Evolutionary conservation across 208 protist species (phyloP), one percentile per base, ranked within the genome.

Genomic region (Acanthamoeba rhysodes): DNA sequence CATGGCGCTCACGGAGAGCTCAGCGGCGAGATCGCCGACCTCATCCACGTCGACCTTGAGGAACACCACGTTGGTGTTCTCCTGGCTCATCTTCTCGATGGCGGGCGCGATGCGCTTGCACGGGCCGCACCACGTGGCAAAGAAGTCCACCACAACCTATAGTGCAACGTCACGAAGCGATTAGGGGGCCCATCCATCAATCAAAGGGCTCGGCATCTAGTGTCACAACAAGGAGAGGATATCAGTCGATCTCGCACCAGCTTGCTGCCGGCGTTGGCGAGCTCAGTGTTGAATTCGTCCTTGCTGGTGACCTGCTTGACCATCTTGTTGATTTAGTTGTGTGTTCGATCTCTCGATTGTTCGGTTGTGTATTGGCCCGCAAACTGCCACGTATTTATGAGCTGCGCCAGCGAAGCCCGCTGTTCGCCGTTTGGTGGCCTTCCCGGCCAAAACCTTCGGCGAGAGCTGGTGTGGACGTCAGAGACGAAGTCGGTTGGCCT

Each of bases 21-120:
- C 76, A 14, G 24, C 45, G 34, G 57, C 48, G 70, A 96, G 22
- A 20, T 95, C 93, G n/a, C 87, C 16, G 5, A 90, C 18, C 70
- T 97, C 88, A 84, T 97, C 96, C 12, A 97, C 95, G 95, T 97
- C 95, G 8, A 96, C 80, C 78, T 97, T 95, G 45, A 97, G 48
- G 95, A 97, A 97, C 24, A 95, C 85, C 14, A 95, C 96, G 66
- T 97, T 68, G 29, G 37, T 14, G 53, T 94, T 94, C 84, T 95
- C 53, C 50, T 59, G 8, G 57, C 85, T 50, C 37, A 96, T 57
- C 20, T 76, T 29, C 72, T 96, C 85, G 34, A 95, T 62, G 8
- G 48, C 29, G 85, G 96, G 96, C 34, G 94, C 88, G 41, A 97
- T 96, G 16, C 72, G 70, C 62, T 96, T 90, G 76, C 95, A 97